Percentiles rank a stretch among this genome's conserved stretches.
Conservation (phyloP, 306 rosid genomes). For the Nissolia schottii region DNA sequence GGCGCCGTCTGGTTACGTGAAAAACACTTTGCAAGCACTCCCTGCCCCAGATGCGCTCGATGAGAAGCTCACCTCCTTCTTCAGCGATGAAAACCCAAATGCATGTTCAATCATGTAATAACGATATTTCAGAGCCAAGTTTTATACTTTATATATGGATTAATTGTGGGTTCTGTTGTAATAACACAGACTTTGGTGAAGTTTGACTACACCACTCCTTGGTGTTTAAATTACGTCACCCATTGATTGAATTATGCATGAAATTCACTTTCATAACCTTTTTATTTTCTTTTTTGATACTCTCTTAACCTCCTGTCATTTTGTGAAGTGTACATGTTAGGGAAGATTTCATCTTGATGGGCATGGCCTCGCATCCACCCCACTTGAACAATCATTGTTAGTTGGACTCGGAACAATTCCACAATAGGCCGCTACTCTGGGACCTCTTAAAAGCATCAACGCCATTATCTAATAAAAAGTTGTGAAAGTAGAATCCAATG, state of each 20-base stretch:
- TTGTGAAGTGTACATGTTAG: background rate
- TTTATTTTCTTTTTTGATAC: background rate
- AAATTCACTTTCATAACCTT: background rate
- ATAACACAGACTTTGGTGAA: too few relatives aligned
- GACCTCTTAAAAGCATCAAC: background rate
- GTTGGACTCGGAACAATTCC: background rate
- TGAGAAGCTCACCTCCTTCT: slow-evolving; percentile 51
- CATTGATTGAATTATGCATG: background rate
- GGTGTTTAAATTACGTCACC: too few relatives aligned
- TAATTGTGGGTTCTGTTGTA: background rate
- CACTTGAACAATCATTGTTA: background rate
- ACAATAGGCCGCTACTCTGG: background rate
- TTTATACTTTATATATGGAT: background rate
- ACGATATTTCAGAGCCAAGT: background rate
- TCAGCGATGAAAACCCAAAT: slow-evolving; percentile 86
- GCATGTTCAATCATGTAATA: slow-evolving; percentile 69
- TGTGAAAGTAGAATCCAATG: background rate
- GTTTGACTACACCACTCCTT: too few relatives aligned
- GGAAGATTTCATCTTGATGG: background rate
- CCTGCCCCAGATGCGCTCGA: slow-evolving; percentile 49
- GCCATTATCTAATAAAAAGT: background rate
- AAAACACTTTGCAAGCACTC: slow-evolving; percentile 50
- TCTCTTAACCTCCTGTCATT: background rate
- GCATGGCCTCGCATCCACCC: background rate
- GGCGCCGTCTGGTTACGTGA: slow-evolving; percentile 83